Base-by-base conservation (phyloP, 345 rosid genomes). In the Camelina sativa region DNA sequence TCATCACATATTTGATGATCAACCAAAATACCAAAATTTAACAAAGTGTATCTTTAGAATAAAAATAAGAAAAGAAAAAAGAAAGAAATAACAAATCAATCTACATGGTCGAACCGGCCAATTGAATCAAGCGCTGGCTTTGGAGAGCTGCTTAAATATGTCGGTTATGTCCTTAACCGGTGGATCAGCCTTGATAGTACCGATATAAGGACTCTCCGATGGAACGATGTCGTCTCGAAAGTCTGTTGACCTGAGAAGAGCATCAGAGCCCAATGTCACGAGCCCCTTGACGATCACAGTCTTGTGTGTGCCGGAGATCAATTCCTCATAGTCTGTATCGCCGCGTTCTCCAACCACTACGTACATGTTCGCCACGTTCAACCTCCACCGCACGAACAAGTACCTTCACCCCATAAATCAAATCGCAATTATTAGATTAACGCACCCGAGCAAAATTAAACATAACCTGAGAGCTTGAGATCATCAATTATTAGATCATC, bases 361-460 rank as follows among this genome's bases (percentile, higher is more conserved):
- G 35, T 78, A 85, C 98, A 94, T 91, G 76, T 89, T 87, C 13
- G 93, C 85, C 4, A 94, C 93, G 61, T 87, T 91, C 77, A 90
- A 60, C 80, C 96, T 86, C 98, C 98, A 94, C 1, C 98, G 93
- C 7, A 94, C 97, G 5, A 91, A 91, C 52, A 94, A 85, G 84
- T 91, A 94, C 77, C 98, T 90, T 8, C 43, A 23, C 48, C 7
- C 16, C 51, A 54, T 20, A 22, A 16, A 43, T 10, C 53, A 67
- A 40, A 43, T 17, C 53, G 22, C 20, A 12, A 16, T 7, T 15
- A 4, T 43, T 11, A 55, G 28, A 23, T 40, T 40, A 40, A 40
- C 13, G 13, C 43, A 40, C 43, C 23, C 47, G 7, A 2, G 11
- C 8, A 43, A 3, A 57, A 41, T 17, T 17, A 17, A 17, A 37